Conservation (phyloP, 2,329 filamentous ascomycete genomes). For the Colletotrichum chrysophilum region DNA sequence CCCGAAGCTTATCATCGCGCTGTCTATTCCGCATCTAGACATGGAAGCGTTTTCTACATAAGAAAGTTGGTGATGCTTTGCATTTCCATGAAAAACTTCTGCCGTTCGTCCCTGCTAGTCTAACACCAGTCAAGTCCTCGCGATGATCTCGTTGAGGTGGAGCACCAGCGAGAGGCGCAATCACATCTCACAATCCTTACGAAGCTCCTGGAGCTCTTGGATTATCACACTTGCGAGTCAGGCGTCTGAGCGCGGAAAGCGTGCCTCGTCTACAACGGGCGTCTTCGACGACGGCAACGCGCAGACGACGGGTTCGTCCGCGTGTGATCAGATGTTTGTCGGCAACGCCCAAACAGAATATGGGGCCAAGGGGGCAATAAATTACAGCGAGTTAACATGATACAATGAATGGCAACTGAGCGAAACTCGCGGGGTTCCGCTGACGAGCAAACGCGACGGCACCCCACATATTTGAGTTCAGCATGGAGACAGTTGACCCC, state of each 20-base stretch:
- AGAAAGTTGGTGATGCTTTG: neutral
- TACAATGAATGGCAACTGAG: neutral
- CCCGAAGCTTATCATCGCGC: neutral
- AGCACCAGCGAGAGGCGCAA: neutral
- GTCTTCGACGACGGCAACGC: neutral
- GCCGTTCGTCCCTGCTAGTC: neutral
- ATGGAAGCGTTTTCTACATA: neutral
- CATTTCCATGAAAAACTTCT: neutral
- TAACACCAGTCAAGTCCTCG: neutral
- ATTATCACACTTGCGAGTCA: neutral
- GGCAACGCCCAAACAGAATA: neutral
- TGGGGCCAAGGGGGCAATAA: neutral
- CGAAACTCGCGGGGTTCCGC: neutral
- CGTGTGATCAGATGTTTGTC: neutral
- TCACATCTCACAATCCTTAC: neutral
- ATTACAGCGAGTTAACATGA: neutral
- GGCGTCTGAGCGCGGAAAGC: neutral
- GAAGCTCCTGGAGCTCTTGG: neutral
- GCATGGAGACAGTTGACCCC: neutral
- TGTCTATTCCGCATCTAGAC: neutral
- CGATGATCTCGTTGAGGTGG: neutral
- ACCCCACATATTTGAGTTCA: neutral
- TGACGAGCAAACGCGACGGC: neutral
- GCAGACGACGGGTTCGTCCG: neutral
- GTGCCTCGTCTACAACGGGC: neutral